Evolutionary conservation across 2,329 filamentous ascomycete genomes (phyloP), one percentile per base, ranked within the genome.

Genomic region (Aspergillus udagawae): DNA sequence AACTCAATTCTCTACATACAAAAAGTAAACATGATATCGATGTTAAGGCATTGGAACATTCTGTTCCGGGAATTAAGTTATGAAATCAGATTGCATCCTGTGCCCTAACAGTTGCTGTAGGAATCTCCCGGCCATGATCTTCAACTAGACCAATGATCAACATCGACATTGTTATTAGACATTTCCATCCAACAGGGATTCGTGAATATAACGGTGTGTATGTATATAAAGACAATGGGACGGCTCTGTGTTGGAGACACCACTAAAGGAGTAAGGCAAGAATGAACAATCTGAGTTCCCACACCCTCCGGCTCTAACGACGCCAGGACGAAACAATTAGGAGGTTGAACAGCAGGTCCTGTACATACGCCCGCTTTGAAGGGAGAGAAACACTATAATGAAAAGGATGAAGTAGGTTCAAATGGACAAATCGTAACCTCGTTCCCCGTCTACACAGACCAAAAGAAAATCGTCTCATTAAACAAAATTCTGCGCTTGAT

Each of bases 371-470:
- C 44, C 14, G 44, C 58, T 66, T 66, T 67, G 60, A 53, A 67
- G 63, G 49, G 52, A 56, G 59, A 58, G 29, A 56, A 57, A 60
- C 49, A 59, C 59, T 45, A 53, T 53, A 45, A 62, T 60, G 51
- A 57, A 32, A 57, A 56, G 47, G 48, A 51, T 55, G 52, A 54
- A 54, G 59, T 50, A 60, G 61, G 53, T 53, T 35, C 56, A 49
- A 59, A 57, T 61, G 49, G 60, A 58, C 56, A 59, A 59, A 66
- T 62, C 63, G 58, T 60, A 57, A 56, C 60, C 51, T 60, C 62
- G 57, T 55, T 56, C 56, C 60, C 57, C 57, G 61, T 65, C 60
- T 59, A 63, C 59, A 62, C 62, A 55, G 53, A 49, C 62, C 56
- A 60, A 38, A 55, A 61, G 49, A 58, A 60, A 52, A 61, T 38